Percentiles rank a stretch among this genome's conserved stretches.
These are phyloP conservation scores for Salix arbutifolia DNA, from an alignment of 345 rosid species.

Conservation along the genomic window DNA sequence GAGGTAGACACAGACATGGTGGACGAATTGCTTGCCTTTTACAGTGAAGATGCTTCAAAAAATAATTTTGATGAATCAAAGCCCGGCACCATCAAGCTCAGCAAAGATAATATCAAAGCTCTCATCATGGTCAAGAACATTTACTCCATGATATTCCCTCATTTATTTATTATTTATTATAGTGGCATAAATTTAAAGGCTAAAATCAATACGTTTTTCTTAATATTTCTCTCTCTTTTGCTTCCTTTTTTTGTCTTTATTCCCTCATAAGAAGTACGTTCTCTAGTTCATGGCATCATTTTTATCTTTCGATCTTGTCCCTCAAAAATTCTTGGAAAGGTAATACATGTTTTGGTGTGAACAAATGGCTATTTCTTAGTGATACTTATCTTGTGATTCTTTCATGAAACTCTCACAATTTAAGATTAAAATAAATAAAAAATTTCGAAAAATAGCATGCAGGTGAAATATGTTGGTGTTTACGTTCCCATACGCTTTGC, in stretches of 20 bases:
- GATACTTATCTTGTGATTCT: not conserved
- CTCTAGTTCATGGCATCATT: not conserved
- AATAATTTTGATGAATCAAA: not conserved
- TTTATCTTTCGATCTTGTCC: not conserved
- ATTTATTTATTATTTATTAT: not conserved
- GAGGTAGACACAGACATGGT: constrained; percentile 23
- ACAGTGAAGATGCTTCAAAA: constrained; percentile 1
- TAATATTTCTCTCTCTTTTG: no score
- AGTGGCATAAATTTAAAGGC: not conserved
- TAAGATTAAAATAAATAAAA: not conserved
- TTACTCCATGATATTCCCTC: not conserved
- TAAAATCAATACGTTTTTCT: not conserved
- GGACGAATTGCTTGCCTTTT: constrained; percentile 23
- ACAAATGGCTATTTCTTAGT: not conserved
- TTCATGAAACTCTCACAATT: not conserved
- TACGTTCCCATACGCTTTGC: not conserved
- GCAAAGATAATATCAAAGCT: constrained; percentile 27
- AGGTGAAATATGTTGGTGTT: not conserved
- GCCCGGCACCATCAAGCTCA: constrained; percentile 13
- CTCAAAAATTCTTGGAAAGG: not conserved
- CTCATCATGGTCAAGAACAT: constrained; percentile 21
- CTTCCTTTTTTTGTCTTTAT: no score
- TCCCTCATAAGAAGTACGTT: not conserved
- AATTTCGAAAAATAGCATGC: not conserved
- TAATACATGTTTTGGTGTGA: not conserved